Base-by-base conservation (phyloP, 352 stramenopile genomes). In the Globisporangium irregulare region DNA sequence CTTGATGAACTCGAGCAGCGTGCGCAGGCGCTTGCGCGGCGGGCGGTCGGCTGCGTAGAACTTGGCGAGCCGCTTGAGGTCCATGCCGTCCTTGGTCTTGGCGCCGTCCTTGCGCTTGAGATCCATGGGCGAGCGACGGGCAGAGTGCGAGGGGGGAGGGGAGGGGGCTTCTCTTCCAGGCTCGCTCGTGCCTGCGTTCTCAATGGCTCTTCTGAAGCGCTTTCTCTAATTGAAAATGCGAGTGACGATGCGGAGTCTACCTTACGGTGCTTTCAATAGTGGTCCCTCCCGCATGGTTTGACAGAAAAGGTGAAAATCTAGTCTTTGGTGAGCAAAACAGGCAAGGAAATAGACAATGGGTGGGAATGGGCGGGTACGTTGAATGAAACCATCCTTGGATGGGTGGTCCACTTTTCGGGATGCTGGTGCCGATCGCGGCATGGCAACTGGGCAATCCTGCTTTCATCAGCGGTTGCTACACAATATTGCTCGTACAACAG, bases 1-100 rank as follows among this genome's bases (percentile, higher is more conserved):
- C 76, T 93, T 92, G 34, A 96, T 77, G 71, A 93, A 96, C 66
- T 96, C 89, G 62, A 96, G 73, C 61, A 94, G 68, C 46, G 83
- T 94, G 64, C 83, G 84, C 68, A 96, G 74, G 7, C 89, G 87
- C 78, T 96, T 96, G 62, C 89, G 87, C 29, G 87, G 87, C 29
- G 87, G 86, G 0, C 88, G 84, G 70, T 95, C 89, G 41, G 86
- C 70, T 25, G 86, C 82, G 67, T 88, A 96, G 82, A 96, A 96
- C 74, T 94, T 94, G 64, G 82, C 82, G 41, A 96, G 81, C 10
- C 87, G 87, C 80, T 94, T 94, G 46, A 90, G 74, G 29, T 57
- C 53, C 34, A 59, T 58, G 22, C 43, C 56, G 22, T 54, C 64
- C 29, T 46, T 46, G 56, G 48, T 34, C 61, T 66, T 66, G 29